Base-by-base conservation (phyloP, 2,329 filamentous ascomycete genomes). In the Fusarium sp. region DNA sequence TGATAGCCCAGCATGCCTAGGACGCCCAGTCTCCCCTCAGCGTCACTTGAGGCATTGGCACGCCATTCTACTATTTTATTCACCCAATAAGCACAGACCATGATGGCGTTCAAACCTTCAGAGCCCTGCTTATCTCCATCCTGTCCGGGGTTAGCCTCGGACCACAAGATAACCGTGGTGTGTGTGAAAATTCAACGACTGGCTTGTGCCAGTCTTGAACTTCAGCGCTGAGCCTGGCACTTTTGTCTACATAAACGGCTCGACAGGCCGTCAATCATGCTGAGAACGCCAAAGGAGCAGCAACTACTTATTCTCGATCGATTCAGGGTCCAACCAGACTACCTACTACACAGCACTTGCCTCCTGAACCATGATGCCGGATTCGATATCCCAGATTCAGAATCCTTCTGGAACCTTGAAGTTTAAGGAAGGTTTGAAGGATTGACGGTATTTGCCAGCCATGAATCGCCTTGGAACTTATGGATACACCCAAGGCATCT, bases 51-150 rank as follows among this genome's bases (percentile, higher is more conserved):
- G 49, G 51, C 27, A 47, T 60, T 50, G 51, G 66, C 66, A 71
- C 63, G 55, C 66, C 63, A 66, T 71, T 57, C 35, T 63, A 40
- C 35, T 48, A 49, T 56, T 23, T 51, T 27, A 33, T 29, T 43
- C 49, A 48, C 41, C 71, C 67, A 73, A 73, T 73, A 8, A 52
- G 40, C 48, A 40, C 15, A 51, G 20, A 29, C 33, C 25, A 23
- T 62, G 53, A 71, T 66, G 55, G 67, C 42, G 62, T 58, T 66
- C 43, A 63, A 60, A 40, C 61, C 47, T 67, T 54, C 54, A 57
- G 56, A 46, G 50, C 42, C 36, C 57, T 59, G 60, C 69, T 73
- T 73, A 73, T 73, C 71, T 74, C 58, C 70, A 69, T 55, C 66
- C 67, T 68, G 50, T 69, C 69, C 58, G 43, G 71, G 66, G 58